Percentiles rank a stretch among this genome's conserved stretches.
Evolutionary conservation across 78 protist species (phyloP).

Genomic region (Dictyostelium purpureum): DNA sequence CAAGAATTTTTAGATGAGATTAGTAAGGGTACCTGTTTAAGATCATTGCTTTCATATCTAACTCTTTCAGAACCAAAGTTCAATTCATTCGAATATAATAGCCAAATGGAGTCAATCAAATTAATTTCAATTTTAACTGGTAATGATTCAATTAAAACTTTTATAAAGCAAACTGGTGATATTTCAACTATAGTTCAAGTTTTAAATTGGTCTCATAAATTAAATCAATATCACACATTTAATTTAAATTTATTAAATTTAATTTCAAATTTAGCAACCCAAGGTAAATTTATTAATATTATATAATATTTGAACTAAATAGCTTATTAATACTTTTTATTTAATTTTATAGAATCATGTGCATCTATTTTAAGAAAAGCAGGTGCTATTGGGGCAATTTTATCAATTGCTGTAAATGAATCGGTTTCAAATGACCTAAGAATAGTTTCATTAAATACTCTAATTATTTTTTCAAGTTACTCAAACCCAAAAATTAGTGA

Average conservation of each 20-base stretch:
- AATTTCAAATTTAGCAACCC: conserved; percentile 56
- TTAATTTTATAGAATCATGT: conserved; percentile 36
- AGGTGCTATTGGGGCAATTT: conserved; percentile 39
- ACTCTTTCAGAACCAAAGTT: not conserved
- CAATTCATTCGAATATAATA: conserved; percentile 13
- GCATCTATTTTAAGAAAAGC: conserved; percentile 35
- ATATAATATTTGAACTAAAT: not conserved
- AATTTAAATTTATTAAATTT: not conserved
- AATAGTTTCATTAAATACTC: conserved; percentile 28
- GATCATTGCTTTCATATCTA: conserved; percentile 24
- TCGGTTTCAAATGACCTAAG: conserved; percentile 1
- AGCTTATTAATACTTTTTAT: not conserved
- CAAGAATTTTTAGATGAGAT: conserved; percentile 18
- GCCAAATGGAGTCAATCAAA: conserved; percentile 41
- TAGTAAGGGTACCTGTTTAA: conserved; percentile 30
- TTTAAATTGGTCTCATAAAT: conserved; percentile 29
- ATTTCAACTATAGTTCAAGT: conserved; percentile 34
- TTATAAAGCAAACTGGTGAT: conserved; percentile 69
- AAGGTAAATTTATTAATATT: not conserved
- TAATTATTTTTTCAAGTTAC: conserved; percentile 66
- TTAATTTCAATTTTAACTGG: conserved; percentile 40
- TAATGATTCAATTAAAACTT: conserved; percentile 47
- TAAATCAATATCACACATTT: not conserved
- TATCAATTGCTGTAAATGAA: conserved; percentile 16
- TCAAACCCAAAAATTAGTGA: conserved; percentile 71